Conservation (phyloP, 2,329 filamentous ascomycete genomes). For the Paracoccidioides lutzii region DNA sequence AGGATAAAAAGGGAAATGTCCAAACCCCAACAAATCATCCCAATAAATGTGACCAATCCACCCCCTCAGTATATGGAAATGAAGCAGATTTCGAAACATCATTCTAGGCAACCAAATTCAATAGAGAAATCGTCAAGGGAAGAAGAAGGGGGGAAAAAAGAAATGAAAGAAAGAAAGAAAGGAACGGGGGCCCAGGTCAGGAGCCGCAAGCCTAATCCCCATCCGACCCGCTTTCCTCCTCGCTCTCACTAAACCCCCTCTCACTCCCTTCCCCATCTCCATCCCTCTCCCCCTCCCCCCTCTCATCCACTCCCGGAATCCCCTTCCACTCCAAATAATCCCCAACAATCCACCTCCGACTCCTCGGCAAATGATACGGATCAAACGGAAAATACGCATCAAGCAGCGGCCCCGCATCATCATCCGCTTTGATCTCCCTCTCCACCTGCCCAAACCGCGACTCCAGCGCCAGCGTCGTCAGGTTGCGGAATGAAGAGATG, state of each 20-base stretch:
- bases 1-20: neutral
- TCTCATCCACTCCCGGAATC: constrained; percentile 55
- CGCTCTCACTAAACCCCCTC: constrained; percentile 26
- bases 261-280: constrained; percentile 19
- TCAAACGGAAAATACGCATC: constrained; percentile 97
- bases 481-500: constrained; percentile 51
- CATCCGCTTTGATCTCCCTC: constrained; percentile 45
- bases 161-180: neutral
- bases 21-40: neutral
- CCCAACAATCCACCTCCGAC: constrained; percentile 73
- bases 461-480: constrained; percentile 23
- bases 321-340: constrained; percentile 74
- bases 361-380: constrained; percentile 79
- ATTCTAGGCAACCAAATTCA: too few relatives aligned
- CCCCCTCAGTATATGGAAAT: neutral
- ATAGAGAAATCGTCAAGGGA: too few relatives aligned
- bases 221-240: constrained; percentile 32
- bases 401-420: constrained; percentile 70
- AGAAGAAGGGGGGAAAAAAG: neutral
- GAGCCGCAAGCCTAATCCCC: constrained; percentile 20
- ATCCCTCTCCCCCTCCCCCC: constrained; percentile 36
- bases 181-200: neutral
- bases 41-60: neutral
- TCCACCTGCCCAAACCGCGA: constrained; percentile 32
- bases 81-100: too few relatives aligned